phyloP scores from a whole-genome alignment of 225 moss, liverwort and hornwort genomes.

The Bryoerythrophyllum caledonicum region DNA sequence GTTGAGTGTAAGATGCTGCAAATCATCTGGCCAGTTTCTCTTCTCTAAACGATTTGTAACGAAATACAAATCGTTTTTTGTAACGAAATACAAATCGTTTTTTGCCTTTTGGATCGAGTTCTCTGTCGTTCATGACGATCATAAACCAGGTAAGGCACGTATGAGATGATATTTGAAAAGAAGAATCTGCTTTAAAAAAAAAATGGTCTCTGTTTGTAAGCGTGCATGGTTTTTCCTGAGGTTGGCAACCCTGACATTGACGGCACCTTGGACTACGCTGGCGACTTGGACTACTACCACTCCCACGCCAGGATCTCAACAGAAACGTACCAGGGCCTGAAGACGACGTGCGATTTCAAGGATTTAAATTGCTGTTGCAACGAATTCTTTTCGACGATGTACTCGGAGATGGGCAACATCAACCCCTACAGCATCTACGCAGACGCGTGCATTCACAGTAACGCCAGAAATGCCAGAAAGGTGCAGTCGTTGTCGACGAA shows the following conservation, averaged over 20 bases:
- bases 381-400: slow-evolving; percentile 20
- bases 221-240: slow-evolving; percentile 10
- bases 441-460: slow-evolving; percentile 28
- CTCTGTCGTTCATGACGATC: not conserved
- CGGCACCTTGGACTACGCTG: slow-evolving; percentile 31
- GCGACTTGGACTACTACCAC: slow-evolving; percentile 44
- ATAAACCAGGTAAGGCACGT: not conserved
- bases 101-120: not conserved
- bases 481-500: not conserved
- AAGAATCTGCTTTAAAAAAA: not conserved
- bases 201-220: not conserved
- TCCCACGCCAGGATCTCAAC: slow-evolving; percentile 41
- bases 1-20: not conserved
- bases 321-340: slow-evolving; percentile 31
- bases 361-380: slow-evolving; percentile 41
- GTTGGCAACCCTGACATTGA: slow-evolving; percentile 59
- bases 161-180: not conserved
- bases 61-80: too few species aligned
- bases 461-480: not conserved
- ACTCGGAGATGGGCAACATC: slow-evolving; percentile 47
- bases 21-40: not conserved
- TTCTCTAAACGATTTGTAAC: too few species aligned
- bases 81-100: too few species aligned
- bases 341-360: slow-evolving; percentile 32
- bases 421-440: slow-evolving; percentile 55